Base-by-base conservation (phyloP, 495 filamentous ascomycete species). In the Aspergillus saccharolyticus region DNA sequence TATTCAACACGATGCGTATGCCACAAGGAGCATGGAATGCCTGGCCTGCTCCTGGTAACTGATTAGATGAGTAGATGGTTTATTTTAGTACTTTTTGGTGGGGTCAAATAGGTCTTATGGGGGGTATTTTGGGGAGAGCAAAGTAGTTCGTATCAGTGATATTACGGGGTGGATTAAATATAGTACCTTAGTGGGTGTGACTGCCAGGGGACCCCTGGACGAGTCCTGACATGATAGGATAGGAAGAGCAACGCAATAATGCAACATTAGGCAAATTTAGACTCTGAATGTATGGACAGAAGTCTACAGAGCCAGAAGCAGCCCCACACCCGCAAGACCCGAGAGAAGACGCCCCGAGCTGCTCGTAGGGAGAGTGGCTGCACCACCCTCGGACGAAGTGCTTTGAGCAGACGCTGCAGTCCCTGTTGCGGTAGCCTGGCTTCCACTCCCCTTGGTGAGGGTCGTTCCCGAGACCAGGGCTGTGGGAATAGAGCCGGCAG, bases 1-100 rank as follows among this genome's bases (percentile, higher is more conserved):
- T 86, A n/a, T 85, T 84, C 66, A 85, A 83, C 65, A 82, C 81
- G 4, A 78, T 74, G 10, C 63, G 76, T 53, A 49, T 75, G 8
- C 10, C 44, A 16, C 55, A 22, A 55, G 17, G 25, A 28, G 9
- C 25, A 28, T 3, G 25, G 9, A 28, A 28, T 28, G 25, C n/a
- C n/a, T n/a, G n/a, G n/a, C n/a, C n/a, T n/a, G n/a, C n/a, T n/a
- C n/a, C n/a, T n/a, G n/a, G n/a, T n/a, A n/a, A 9, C 25, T 3
- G 25, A 28, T 28, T 28, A 28, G 9, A 28, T 28, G 4, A 28
- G 9, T 28, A 9, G 9, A 28, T 28, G 25, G 9, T 28, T 9
- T 28, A 28, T 28, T 28, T 9, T 4, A 28, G 3, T 9, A 28
- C 25, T 28, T 28, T 3, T 28, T 28, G 25, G 25, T 3, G 25